A percentile compares a stretch with the other conserved stretches of the same genome.
Evolutionary conservation across 2,329 filamentous ascomycete species (phyloP).

Genomic region (Orbilia ellipsospora): DNA sequence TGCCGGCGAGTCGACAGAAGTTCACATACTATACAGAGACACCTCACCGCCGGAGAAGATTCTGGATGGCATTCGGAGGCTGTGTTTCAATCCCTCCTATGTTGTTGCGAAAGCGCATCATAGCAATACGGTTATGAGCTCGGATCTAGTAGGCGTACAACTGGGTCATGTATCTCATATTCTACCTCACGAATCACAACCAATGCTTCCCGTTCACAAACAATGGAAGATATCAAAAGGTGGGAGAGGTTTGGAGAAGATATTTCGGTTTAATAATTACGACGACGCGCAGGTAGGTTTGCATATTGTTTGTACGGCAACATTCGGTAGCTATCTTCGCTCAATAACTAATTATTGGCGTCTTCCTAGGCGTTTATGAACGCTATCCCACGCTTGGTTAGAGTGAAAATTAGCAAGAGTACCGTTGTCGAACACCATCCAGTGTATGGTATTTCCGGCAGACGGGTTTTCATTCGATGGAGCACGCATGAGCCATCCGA

Average conservation of each 20-base stretch:
- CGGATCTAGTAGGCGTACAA: conserved; percentile 29
- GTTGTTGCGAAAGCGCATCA: conserved; percentile 19
- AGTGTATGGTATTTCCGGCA: conserved; percentile 15
- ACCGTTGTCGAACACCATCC: conserved; percentile 35
- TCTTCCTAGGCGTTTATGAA: conserved; percentile 17
- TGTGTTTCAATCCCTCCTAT: conserved; percentile 42
- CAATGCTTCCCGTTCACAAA: conserved; percentile 32
- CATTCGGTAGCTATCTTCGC: not conserved
- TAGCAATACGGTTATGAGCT: conserved; percentile 17
- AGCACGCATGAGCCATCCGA: conserved; percentile 33
- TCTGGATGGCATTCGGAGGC: conserved; percentile 13
- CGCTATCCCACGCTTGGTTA: conserved; percentile 20
- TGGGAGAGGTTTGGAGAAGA: conserved; percentile 32
- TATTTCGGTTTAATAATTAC: conserved; percentile 36
- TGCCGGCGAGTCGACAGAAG: conserved; percentile 25
- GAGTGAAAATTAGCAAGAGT: conserved; percentile 33
- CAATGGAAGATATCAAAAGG: conserved; percentile 35
- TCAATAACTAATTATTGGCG: conserved; percentile 3
- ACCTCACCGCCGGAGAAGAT: conserved; percentile 25
- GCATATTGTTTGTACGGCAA: not conserved
- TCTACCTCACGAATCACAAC: conserved; percentile 22
- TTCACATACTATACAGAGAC: conserved; percentile 32
- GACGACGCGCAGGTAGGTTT: conserved; percentile 13
- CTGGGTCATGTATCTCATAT: conserved; percentile 19
- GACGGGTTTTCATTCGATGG: conserved; percentile 42